Base-by-base conservation (phyloP, 257 asterid species). In the Petunia secreta region DNA sequence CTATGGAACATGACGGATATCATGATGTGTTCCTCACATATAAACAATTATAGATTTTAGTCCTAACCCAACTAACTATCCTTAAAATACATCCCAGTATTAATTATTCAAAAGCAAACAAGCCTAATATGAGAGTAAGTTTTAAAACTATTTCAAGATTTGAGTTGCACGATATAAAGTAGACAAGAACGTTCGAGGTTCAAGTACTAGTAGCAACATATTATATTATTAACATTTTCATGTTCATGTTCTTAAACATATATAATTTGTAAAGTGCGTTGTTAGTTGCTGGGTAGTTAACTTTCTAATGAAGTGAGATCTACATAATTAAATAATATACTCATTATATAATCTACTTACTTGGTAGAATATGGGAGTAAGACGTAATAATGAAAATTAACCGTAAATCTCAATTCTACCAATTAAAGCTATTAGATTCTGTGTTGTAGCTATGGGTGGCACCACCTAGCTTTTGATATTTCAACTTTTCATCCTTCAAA, bases 1-100 rank as follows among this genome's bases (percentile, higher is more conserved):
- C 59, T 34, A 81, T 83, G 85, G 87, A 81, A 39, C 43, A 79
- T 86, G 87, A 86, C 80, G 81, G 78, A 71, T 50, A 41, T n/a
- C 48, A 67, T 83, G 85, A 80, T 50, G 85, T 63, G 34, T 63
- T 34, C 50, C 60, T 80, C 58, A 63, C 46, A 50, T 41, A 43
- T 77, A 43, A 77, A 75, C 37, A 66, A 48, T 34, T 10, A 4
- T 0, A 4, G 4, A n/a, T 3, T 10, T 69, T 69, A 59, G 64
- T 41, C 79, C 73, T 75, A 75, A n/a, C 63, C 38, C 34, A 75
- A 81, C 80, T 57, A 75, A 53, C 55, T n/a, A 14, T 46, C 36
- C n/a, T 58, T 36, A 68, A 25, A 34, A 43, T 54, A 40, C 39
- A 59, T 7, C 37, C 39, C 65, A 59, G 1, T 59, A 25, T 5